Conservation (phyloP, 805 yeast species). For the Ogataea haglerorum region DNA sequence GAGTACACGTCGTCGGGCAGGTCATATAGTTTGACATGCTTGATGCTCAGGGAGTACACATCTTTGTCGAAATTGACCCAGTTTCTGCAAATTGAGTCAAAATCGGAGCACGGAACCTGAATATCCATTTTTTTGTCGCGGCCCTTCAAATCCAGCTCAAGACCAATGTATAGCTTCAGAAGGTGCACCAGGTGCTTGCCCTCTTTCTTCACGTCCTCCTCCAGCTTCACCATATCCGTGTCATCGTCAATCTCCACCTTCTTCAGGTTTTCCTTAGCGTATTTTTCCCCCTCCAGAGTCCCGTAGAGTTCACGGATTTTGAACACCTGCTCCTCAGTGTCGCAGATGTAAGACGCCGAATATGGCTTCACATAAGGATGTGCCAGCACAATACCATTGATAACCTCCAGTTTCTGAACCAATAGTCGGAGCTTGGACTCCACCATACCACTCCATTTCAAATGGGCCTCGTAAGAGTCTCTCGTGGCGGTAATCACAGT, state of each 20-base stretch:
- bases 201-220: slow-evolving; percentile 22
- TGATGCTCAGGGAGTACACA: slow-evolving; percentile 57
- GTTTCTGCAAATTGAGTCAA: slow-evolving; percentile 72
- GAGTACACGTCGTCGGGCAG: slow-evolving; percentile 80
- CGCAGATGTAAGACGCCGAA: slow-evolving; percentile 45
- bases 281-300: slow-evolving; percentile 50
- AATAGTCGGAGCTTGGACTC: slow-evolving; percentile 81
- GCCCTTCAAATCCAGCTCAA: slow-evolving; percentile 52
- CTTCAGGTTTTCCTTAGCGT: slow-evolving; percentile 33
- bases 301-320: slow-evolving; percentile 46
- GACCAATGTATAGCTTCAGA: slow-evolving; percentile 78
- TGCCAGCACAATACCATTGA: slow-evolving; percentile 73
- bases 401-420: slow-evolving; percentile 77
- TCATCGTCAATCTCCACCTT: slow-evolving; percentile 32
- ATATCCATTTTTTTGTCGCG: slow-evolving; percentile 70
- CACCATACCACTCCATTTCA: slow-evolving; percentile 89
- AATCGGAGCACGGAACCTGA: slow-evolving; percentile 87
- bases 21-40: slow-evolving; percentile 72
- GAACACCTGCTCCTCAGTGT: slow-evolving; percentile 39
- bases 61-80: slow-evolving; percentile 67
- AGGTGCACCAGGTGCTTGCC: slow-evolving; percentile 45
- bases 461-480: slow-evolving; percentile 74
- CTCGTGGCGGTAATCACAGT: slow-evolving; percentile 76
- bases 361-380: slow-evolving; percentile 88
- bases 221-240: slow-evolving; percentile 28